phyloP scores from a whole-genome alignment of 2,329 filamentous ascomycete genomes.

The Neurospora crassa region DNA sequence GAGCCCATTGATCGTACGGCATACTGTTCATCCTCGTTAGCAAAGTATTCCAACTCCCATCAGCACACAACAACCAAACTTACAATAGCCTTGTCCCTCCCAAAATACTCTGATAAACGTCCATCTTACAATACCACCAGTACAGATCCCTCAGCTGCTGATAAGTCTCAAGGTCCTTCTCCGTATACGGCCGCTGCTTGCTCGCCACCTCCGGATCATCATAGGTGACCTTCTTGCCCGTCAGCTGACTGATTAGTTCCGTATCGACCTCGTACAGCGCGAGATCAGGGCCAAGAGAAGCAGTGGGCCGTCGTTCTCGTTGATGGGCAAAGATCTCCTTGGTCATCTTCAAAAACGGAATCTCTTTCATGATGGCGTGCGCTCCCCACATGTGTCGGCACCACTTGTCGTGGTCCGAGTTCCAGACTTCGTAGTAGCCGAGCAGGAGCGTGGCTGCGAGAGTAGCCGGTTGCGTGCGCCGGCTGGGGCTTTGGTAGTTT shows the following conservation, averaged over 20 bases:
- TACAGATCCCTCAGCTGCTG: conserved; percentile 78
- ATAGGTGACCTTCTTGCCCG: conserved; percentile 28
- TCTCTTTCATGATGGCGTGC: conserved; percentile 70
- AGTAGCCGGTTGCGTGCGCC: conserved; percentile 67
- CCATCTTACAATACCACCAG: conserved; percentile 96
- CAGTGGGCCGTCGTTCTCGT: conserved; percentile 19
- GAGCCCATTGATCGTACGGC: conserved; percentile 71
- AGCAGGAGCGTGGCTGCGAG: conserved; percentile 81
- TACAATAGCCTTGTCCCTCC: conserved; percentile 81
- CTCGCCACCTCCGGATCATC: conserved; percentile 4
- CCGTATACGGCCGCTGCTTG: conserved; percentile 24
- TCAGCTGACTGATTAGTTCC: conserved; percentile 30
- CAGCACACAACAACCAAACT: conserved; percentile 28
- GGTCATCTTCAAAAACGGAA: conserved; percentile 67
- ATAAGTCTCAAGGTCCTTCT: conserved; percentile 66
- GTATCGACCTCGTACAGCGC: conserved; percentile 29
- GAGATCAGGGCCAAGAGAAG: conserved; percentile 19
- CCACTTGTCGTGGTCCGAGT: conserved; percentile 92
- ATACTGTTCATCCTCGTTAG: conserved; percentile 42
- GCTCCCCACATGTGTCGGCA: conserved; percentile 84
- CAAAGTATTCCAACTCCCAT: background rate
- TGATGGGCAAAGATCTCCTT: conserved; percentile 58
- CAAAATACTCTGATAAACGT: conserved; percentile 81
- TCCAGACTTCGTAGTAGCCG: conserved; percentile 90
- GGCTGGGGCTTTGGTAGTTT: conserved; percentile 59